phyloP scores from a whole-genome alignment of 805 yeast genomes.

The Cyberlindnera japonica region DNA sequence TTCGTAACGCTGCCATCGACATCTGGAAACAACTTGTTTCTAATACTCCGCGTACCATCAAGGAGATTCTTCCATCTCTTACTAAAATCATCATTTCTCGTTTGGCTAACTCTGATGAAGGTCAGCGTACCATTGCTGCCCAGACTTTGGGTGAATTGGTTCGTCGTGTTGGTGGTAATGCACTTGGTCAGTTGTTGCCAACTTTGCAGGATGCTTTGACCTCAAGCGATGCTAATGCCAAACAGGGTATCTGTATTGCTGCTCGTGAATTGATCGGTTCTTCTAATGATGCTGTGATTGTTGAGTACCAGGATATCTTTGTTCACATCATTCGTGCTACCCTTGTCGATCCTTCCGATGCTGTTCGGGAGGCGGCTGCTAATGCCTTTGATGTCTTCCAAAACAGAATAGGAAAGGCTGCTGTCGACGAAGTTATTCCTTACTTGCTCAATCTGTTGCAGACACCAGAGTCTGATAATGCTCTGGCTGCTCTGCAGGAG shows the following conservation, averaged over 20 bases:
- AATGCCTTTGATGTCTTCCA: constrained; percentile 86
- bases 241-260: constrained; percentile 96
- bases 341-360: constrained; percentile 65
- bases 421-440: constrained; percentile 87
- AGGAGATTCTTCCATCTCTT: constrained; percentile 83
- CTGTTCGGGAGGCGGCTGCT: constrained; percentile 90
- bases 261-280: constrained; percentile 80
- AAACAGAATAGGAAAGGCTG: constrained; percentile 73
- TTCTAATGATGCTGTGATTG: constrained; percentile 56
- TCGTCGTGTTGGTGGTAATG: constrained; percentile 87
- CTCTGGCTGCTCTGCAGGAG: constrained; percentile 84
- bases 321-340: constrained; percentile 76
- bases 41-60: constrained; percentile 91
- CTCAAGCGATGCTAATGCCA: constrained; percentile 70
- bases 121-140: constrained; percentile 84
- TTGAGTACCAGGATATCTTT: constrained; percentile 61
- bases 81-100: constrained; percentile 76
- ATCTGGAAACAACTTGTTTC: constrained; percentile 97
- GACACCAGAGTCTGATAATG: constrained; percentile 59
- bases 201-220: constrained; percentile 66
- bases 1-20: constrained; percentile 84
- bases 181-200: constrained; percentile 80
- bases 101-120: constrained; percentile 77
- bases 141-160: constrained; percentile 92
- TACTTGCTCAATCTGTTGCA: constrained; percentile 69